Conservation (phyloP, 768 basidiomycete genomes). For the Suillus americanus region DNA sequence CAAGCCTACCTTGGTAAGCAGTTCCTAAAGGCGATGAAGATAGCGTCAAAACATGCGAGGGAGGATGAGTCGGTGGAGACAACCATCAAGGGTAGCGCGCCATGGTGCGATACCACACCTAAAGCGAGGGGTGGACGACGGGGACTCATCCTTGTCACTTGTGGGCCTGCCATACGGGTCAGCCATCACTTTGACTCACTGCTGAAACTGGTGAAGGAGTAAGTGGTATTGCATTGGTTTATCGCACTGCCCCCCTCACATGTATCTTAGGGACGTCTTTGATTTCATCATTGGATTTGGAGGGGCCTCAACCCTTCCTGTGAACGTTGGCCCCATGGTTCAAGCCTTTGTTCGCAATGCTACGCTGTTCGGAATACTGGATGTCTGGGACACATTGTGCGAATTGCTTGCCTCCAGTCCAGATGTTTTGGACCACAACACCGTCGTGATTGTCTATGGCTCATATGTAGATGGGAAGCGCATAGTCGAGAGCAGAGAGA, state of each 20-base stretch:
- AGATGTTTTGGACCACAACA: not conserved
- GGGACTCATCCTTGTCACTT: not conserved
- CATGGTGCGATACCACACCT: not conserved
- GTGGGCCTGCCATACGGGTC: not conserved
- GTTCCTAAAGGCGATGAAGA: not conserved
- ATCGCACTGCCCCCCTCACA: not conserved
- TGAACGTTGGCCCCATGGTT: not conserved
- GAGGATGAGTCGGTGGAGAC: not conserved
- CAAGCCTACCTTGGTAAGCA: not conserved
- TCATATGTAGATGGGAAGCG: not conserved
- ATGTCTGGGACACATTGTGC: slow-evolving; percentile 1
- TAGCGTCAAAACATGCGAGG: not conserved
- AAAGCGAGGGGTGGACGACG: not conserved
- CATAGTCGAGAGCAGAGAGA: not conserved
- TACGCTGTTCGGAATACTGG: not conserved
- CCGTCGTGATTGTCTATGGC: not conserved
- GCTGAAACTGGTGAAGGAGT: not conserved
- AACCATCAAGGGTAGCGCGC: not conserved
- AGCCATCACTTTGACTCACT: not conserved
- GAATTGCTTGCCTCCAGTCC: not conserved
- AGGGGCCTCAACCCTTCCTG: not conserved
- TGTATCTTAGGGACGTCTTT: not conserved
- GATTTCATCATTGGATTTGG: slow-evolving; percentile 5
- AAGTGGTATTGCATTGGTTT: not conserved
- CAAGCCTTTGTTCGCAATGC: not conserved